A percentile compares a stretch with the other conserved stretches of the same genome.
These are phyloP conservation scores for Neostapfia colusana DNA, from an alignment of 176 grass and related monocot species.

Conservation along the genomic window DNA sequence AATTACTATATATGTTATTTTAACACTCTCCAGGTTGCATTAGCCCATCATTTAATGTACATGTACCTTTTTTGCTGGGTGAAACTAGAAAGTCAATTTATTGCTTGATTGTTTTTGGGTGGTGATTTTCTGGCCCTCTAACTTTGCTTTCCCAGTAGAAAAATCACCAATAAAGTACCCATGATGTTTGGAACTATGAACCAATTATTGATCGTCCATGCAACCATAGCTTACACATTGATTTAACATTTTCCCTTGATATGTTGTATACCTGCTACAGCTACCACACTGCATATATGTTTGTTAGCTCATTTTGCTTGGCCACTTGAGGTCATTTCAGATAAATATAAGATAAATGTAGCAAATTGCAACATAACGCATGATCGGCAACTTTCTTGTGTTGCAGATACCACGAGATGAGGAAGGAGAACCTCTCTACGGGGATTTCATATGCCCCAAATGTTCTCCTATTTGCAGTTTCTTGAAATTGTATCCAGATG, in stretches of 20 bases:
- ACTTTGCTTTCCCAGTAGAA: not conserved
- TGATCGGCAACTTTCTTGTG: constrained; percentile 5
- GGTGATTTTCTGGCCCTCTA: constrained; percentile 1
- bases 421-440: constrained; percentile 80
- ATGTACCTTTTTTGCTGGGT: not conserved
- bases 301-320: not conserved
- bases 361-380: not conserved
- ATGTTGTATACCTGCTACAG: constrained; percentile 1
- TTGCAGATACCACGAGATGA: constrained; percentile 86
- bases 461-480: constrained; percentile 74
- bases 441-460: constrained; percentile 88
- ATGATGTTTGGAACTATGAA: not conserved
- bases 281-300: not conserved
- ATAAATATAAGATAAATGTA: too few species aligned
- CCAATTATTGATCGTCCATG: not conserved
- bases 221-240: not conserved
- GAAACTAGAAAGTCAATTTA: constrained; percentile 16
- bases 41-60: not conserved
- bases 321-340: not conserved
- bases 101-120: not conserved
- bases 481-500: constrained; percentile 75
- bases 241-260: constrained; percentile 18
- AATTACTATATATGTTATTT: constrained; percentile 6
- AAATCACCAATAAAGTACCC: not conserved
- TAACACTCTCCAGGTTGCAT: not conserved